Evolutionary conservation across 2,329 filamentous ascomycete genomes (phyloP).

Genomic region (Drechslerella coelobrocha): DNA sequence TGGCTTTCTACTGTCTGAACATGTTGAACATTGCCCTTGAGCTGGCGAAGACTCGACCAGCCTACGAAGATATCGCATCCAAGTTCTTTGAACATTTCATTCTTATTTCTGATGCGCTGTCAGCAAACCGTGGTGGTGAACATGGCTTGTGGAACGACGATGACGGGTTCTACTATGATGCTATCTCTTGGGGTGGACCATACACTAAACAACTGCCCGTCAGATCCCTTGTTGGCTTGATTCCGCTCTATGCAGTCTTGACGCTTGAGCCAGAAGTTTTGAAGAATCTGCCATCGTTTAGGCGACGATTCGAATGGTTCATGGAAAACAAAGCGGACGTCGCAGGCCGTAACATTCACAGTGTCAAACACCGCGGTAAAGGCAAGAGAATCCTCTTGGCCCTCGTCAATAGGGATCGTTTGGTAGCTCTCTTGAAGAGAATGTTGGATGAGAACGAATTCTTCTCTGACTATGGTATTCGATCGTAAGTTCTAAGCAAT

Average conservation of each 20-base stretch:
- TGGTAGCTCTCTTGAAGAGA: conserved; percentile 83
- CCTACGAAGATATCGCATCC: conserved; percentile 70
- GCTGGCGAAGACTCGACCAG: conserved; percentile 90
- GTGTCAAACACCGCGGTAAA: conserved; percentile 87
- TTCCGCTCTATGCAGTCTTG: conserved; percentile 88
- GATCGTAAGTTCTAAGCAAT: conserved; percentile 64
- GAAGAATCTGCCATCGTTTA: conserved; percentile 89
- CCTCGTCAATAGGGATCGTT: conserved; percentile 89
- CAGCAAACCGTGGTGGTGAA: conserved; percentile 69
- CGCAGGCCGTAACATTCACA: conserved; percentile 91
- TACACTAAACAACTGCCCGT: conserved; percentile 93
- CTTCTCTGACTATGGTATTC: conserved; percentile 85
- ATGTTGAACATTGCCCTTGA: conserved; percentile 98
- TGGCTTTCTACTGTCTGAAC: conserved; percentile 95
- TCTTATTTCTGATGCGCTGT: conserved; percentile 97
- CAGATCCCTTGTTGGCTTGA: conserved; percentile 87
- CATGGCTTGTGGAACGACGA: conserved; percentile 94
- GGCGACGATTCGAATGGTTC: conserved; percentile 92
- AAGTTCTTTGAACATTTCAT: conserved; percentile 99
- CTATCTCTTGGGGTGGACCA: conserved; percentile 92
- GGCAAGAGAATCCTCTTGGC: conserved; percentile 85
- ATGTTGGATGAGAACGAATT: conserved; percentile 97
- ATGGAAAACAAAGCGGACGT: conserved; percentile 84
- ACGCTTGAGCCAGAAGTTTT: conserved; percentile 93
- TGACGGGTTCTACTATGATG: conserved; percentile 96